A percentile compares a stretch with the other conserved stretches of the same genome.
These are phyloP conservation scores for Candida ascalaphidarum DNA, from an alignment of 805 yeast genomes.

Conservation along the genomic window DNA sequence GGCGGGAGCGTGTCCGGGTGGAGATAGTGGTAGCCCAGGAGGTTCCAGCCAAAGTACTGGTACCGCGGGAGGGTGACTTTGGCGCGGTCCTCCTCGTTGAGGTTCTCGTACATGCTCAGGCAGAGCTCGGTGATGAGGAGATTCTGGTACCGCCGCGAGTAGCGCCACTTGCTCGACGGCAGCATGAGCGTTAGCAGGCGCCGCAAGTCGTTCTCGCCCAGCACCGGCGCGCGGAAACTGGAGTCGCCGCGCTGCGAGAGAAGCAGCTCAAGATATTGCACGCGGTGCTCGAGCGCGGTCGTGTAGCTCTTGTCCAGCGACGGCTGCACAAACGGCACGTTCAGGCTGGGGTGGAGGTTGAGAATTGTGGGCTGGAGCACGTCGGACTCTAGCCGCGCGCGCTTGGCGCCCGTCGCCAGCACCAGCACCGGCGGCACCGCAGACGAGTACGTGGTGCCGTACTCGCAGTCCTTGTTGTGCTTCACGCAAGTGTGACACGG, in stretches of 20 bases:
- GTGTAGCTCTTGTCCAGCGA: conserved; percentile 12
- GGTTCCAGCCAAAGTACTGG: conserved; percentile 61
- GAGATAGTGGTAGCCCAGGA: conserved; percentile 50
- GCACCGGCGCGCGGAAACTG: conserved; percentile 4
- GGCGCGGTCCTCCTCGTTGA: conserved; percentile 23
- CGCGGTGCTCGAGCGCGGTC: conserved; percentile 29
- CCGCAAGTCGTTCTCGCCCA: conserved; percentile 12
- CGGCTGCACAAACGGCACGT: no score
- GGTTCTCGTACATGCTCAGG: conserved; percentile 16
- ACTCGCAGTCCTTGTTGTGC: conserved; percentile 27
- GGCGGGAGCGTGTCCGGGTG: conserved; percentile 23
- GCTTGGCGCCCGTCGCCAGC: conserved; percentile 1
- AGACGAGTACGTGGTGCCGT: conserved; percentile 3
- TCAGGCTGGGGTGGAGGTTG: no score
- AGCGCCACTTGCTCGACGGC: conserved; percentile 38
- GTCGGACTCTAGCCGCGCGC: no score
- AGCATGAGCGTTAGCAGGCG: conserved; percentile 10
- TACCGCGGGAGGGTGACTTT: conserved; percentile 40
- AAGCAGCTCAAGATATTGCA: conserved; percentile 29
- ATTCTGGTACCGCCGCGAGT: conserved; percentile 38
- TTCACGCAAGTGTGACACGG: conserved; percentile 44
- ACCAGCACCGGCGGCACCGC: not conserved
- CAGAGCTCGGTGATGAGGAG: conserved; percentile 33
- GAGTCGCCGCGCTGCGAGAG: conserved; percentile 9
- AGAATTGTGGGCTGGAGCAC: no score